phyloP scores from a whole-genome alignment of 805 yeast genomes.

The Candida fluviatilis region DNA sequence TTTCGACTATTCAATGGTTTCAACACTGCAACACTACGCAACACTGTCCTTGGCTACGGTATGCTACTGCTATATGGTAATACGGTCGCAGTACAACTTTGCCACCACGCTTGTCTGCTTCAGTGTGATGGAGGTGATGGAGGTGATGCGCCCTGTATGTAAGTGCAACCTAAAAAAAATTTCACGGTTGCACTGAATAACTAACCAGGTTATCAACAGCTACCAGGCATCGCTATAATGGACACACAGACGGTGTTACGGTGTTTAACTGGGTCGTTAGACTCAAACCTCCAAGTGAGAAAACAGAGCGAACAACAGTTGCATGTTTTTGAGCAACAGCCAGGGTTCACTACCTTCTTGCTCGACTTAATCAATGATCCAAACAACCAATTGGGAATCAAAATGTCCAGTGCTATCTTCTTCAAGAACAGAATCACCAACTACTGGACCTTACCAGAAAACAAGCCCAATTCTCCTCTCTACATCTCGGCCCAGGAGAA shows the following conservation, averaged over 20 bases:
- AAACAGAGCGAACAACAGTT: slow-evolving; percentile 53
- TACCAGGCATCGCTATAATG: slow-evolving; percentile 26
- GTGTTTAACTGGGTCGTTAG: slow-evolving; percentile 52
- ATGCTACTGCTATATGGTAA: no score
- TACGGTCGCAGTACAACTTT: no score
- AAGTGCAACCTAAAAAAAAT: no score
- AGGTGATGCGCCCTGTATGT: background rate
- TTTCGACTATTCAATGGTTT: no score
- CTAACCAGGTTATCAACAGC: no score
- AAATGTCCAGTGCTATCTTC: slow-evolving; percentile 40
- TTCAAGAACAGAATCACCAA: slow-evolving; percentile 38
- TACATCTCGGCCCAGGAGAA: slow-evolving; percentile 32
- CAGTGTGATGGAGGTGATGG: background rate
- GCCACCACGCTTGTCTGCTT: no score
- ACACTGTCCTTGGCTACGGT: no score
- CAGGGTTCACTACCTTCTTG: slow-evolving; percentile 55
- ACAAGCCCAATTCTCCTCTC: slow-evolving; percentile 15
- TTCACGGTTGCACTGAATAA: no score
- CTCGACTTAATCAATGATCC: slow-evolving; percentile 47
- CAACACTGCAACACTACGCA: no score
- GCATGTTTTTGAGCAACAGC: slow-evolving; percentile 47
- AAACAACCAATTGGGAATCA: slow-evolving; percentile 32
- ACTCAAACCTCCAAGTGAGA: slow-evolving; percentile 45
- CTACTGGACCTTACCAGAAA: slow-evolving; percentile 37
- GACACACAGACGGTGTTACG: slow-evolving; percentile 48